Percentiles rank a stretch among this genome's conserved stretches.
Conservation (phyloP, 306 rosid genomes). For the Quercus variabilis region DNA sequence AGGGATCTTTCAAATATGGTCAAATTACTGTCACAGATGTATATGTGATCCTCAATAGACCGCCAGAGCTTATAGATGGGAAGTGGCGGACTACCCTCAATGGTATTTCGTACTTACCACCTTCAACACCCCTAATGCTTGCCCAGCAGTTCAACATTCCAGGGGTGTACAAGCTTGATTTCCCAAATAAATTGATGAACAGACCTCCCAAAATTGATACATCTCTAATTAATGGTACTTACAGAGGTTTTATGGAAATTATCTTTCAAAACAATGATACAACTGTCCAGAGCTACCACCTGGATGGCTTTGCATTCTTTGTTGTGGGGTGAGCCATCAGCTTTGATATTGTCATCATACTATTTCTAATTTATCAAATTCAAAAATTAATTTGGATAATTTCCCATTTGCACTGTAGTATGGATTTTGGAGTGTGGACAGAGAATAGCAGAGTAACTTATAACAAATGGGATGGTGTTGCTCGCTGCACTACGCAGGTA, state of each 20-base stretch:
- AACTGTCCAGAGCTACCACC: conserved; percentile 74
- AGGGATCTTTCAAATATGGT: conserved; percentile 80
- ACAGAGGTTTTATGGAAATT: conserved; percentile 76
- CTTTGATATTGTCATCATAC: background rate
- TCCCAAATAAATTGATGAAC: conserved; percentile 72
- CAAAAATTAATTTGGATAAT: conserved; percentile 12
- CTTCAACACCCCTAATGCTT: conserved; percentile 71
- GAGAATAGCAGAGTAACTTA: conserved; percentile 79
- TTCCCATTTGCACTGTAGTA: conserved; percentile 48
- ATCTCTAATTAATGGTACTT: conserved; percentile 74
- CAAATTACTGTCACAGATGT: conserved; percentile 69
- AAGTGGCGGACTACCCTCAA: conserved; percentile 83
- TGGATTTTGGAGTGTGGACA: conserved; percentile 88
- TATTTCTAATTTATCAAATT: background rate
- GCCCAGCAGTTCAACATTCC: conserved; percentile 71
- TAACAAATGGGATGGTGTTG: conserved; percentile 85
- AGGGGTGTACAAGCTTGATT: conserved; percentile 74
- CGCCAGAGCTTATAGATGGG: conserved; percentile 68
- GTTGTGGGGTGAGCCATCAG: conserved; percentile 73
- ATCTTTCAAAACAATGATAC: conserved; percentile 83
- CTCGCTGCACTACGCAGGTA: conserved; percentile 83
- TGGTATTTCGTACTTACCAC: conserved; percentile 77
- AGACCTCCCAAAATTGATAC: conserved; percentile 67
- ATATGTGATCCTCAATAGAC: conserved; percentile 62
- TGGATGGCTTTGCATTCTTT: conserved; percentile 84